Base-by-base conservation (phyloP, 495 filamentous ascomycete genomes). In the Rhizodiscina lignyota region DNA sequence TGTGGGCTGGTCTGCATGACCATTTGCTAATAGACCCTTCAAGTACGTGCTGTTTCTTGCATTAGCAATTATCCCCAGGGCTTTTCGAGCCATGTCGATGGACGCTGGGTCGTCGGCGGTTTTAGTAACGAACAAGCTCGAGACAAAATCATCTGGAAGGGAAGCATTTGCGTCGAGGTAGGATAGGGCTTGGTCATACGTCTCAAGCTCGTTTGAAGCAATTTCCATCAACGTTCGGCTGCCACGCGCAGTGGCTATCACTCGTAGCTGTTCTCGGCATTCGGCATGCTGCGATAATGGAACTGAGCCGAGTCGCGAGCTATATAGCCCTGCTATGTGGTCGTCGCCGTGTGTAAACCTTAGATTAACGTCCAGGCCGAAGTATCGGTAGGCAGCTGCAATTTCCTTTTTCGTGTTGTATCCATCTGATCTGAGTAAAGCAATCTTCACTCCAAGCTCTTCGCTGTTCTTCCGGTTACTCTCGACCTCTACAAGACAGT, bases 131-230 rank as follows among this genome's bases (percentile, higher is more conserved):
- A 16, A 24, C 15, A 73, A 62, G 5, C 72, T 59, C 24, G 66
- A 55, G 12, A 79, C 54, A 39, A 72, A 75, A 18, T 77, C 70
- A 47, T 79, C 74, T 0, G 55, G 39, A 4, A 61, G 66, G n/a
- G 52, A 42, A 35, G 59, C 49, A 27, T 61, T 54, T 5, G 69
- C 63, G 21, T 64, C 70, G 15, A 79, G 55, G 47, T 63, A 79
- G 4, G 64, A 50, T 13, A 73, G 52, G 3, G 74, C 74, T 48
- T 78, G 72, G 35, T 72, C 65, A 34, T 68, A 69, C 12, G 60
- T 76, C 21, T 67, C 57, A n/a, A 79, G 61, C 19, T 58, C 61
- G 35, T 75, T 63, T 43, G 70, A 63, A 4, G 72, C 64, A 2
- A 64, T 63, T 27, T 62, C 55, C 44, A 65, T 62, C 26, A 79